A percentile compares a stretch with the other conserved stretches of the same genome.
Evolutionary conservation across 108 stramenopile genomes (phyloP).

Genomic region (Epipyxis sp.): DNA sequence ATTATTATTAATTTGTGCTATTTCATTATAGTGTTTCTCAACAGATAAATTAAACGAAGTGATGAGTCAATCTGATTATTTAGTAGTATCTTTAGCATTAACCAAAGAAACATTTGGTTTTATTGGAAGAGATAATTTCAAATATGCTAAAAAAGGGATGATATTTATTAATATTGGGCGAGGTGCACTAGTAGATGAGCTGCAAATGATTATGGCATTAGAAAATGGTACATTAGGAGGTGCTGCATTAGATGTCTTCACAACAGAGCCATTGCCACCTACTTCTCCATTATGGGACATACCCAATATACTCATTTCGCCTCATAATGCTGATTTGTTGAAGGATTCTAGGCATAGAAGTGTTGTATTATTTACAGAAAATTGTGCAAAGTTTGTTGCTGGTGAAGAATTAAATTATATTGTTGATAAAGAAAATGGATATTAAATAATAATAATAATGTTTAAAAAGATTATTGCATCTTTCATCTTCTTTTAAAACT

Average conservation of each 20-base stretch:
- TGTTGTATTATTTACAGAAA: constrained; percentile 41
- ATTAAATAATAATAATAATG: constrained; percentile 39
- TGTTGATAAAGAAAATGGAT: constrained; percentile 49
- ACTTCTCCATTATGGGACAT: constrained; percentile 69
- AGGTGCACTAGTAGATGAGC: constrained; percentile 79
- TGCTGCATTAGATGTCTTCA: constrained; percentile 79
- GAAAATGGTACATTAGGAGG: constrained; percentile 63
- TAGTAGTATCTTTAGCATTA: constrained; percentile 73
- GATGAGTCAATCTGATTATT: constrained; percentile 40
- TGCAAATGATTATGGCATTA: constrained; percentile 66
- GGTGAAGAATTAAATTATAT: constrained; percentile 41
- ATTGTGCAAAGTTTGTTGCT: constrained; percentile 36
- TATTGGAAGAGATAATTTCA: constrained; percentile 57
- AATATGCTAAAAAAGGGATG: constrained; percentile 63
- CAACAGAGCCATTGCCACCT: constrained; percentile 71
- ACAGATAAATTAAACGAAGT: constrained; percentile 3
- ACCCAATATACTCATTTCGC: constrained; percentile 63
- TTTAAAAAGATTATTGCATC: no score
- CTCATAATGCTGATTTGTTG: constrained; percentile 62
- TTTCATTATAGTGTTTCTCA: no score
- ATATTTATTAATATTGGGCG: constrained; percentile 85
- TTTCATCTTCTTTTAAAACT: no score
- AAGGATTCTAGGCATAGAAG: constrained; percentile 33
- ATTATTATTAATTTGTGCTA: no score
- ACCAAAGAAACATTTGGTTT: constrained; percentile 73